Percentiles rank a stretch among this genome's conserved stretches.
These are phyloP conservation scores for Colletotrichum lindemuthianum DNA, from an alignment of 2,329 filamentous ascomycete genomes.

Conservation along the genomic window DNA sequence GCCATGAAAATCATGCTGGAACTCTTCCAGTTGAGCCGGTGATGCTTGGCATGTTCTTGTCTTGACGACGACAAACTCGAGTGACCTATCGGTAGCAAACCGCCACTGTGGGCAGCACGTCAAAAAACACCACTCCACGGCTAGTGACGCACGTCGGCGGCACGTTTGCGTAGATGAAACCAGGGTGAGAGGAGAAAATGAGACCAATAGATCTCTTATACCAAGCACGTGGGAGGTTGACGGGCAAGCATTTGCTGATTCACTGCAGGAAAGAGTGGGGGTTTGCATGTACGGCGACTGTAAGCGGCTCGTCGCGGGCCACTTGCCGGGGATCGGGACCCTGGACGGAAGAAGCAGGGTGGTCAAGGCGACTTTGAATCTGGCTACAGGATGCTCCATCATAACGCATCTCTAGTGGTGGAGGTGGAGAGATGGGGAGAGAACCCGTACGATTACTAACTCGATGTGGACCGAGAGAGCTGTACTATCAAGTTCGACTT, in stretches of 20 bases:
- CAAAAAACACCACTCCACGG: slow-evolving; percentile 1
- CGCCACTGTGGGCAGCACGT: not conserved
- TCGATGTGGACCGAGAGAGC: not conserved
- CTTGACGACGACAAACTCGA: slow-evolving; percentile 7
- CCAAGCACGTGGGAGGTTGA: slow-evolving; percentile 28
- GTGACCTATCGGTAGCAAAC: slow-evolving; percentile 27
- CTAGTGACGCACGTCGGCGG: slow-evolving; percentile 20
- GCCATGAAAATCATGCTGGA: not conserved
- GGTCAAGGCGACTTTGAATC: slow-evolving; percentile 21
- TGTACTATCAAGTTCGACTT: slow-evolving; percentile 1
- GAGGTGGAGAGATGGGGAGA: slow-evolving; percentile 11
- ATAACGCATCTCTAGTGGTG: slow-evolving; percentile 12
- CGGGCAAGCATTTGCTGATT: slow-evolving; percentile 28
- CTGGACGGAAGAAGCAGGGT: slow-evolving; percentile 10
- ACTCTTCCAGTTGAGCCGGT: not conserved
- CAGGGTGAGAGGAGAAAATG: not conserved
- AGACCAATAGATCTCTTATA: slow-evolving; percentile 22
- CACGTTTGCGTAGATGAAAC: slow-evolving; percentile 1
- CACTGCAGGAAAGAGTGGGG: slow-evolving; percentile 19
- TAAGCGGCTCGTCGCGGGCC: slow-evolving; percentile 18
- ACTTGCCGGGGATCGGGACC: slow-evolving; percentile 24
- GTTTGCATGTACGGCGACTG: slow-evolving; percentile 4
- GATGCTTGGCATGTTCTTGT: slow-evolving; percentile 20
- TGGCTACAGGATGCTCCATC: slow-evolving; percentile 11
- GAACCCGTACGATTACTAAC: not conserved